Percentiles rank a stretch among this genome's conserved stretches.
These are phyloP conservation scores for Candida suzukii DNA, from an alignment of 805 yeast species.

Conservation along the genomic window DNA sequence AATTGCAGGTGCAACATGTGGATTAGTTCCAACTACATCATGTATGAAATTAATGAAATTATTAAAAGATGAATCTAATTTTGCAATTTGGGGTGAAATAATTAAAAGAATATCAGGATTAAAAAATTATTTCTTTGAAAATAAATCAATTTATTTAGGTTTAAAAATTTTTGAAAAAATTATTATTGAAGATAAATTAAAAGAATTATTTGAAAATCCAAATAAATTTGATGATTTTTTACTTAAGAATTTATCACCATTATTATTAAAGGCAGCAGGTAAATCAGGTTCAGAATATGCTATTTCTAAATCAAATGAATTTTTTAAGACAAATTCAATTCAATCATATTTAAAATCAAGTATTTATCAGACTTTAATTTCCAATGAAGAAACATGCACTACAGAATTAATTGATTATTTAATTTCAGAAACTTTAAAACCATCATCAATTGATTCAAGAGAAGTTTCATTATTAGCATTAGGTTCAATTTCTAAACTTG, in stretches of 20 bases:
- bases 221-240: constrained; percentile 5
- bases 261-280: not conserved
- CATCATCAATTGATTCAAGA: constrained; percentile 49
- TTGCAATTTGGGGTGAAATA: constrained; percentile 51
- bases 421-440: constrained; percentile 38
- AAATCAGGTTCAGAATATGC: not conserved
- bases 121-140: constrained; percentile 29
- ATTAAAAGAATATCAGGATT: constrained; percentile 32
- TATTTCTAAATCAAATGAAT: constrained; percentile 10
- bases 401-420: constrained; percentile 32
- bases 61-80: constrained; percentile 29
- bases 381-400: constrained; percentile 27
- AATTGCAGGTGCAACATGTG: constrained; percentile 41
- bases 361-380: constrained; percentile 35
- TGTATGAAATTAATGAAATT: constrained; percentile 35
- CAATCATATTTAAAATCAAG: constrained; percentile 37
- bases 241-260: not conserved
- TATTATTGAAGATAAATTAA: constrained; percentile 27
- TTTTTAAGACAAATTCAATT: constrained; percentile 17
- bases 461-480: constrained; percentile 53
- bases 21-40: constrained; percentile 32
- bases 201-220: constrained; percentile 9
- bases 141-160: constrained; percentile 18
- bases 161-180: constrained; percentile 26
- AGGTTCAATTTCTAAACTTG: constrained; percentile 34